Evolutionary conservation across 768 basidiomycete species (phyloP).

Genomic region (Lactarius tabidus): DNA sequence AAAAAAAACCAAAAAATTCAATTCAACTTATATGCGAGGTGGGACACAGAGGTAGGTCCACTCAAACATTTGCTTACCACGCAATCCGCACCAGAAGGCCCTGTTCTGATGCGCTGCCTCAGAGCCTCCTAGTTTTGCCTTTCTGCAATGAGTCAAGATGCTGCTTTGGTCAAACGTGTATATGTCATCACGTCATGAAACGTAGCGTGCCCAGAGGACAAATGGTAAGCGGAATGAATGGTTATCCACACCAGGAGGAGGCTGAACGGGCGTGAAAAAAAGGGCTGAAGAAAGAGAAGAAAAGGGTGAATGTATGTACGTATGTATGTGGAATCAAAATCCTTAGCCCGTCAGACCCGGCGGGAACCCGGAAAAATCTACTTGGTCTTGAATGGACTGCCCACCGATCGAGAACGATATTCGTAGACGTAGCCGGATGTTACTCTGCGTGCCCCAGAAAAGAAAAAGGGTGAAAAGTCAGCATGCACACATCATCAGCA

Average conservation of each 20-base stretch:
- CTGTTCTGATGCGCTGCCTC: neutral
- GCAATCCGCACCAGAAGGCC: too few relatives aligned
- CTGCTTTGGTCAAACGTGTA: conserved; percentile 5
- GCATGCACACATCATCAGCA: neutral
- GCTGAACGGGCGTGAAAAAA: neutral
- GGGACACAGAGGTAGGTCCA: too few relatives aligned
- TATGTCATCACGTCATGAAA: neutral
- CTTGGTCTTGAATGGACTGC: conserved; percentile 79
- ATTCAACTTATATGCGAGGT: too few relatives aligned
- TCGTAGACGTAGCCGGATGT: conserved; percentile 78
- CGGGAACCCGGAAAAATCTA: conserved; percentile 91
- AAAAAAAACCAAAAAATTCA: too few relatives aligned
- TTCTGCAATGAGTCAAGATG: neutral
- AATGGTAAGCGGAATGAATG: neutral
- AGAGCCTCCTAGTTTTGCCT: neutral
- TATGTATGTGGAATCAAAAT: neutral
- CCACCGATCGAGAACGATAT: conserved; percentile 73
- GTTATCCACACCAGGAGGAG: neutral
- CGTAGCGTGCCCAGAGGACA: conserved; percentile 1
- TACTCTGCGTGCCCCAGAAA: conserved; percentile 48
- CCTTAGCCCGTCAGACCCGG: conserved; percentile 54
- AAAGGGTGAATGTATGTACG: neutral
- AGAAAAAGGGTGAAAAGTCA: neutral
- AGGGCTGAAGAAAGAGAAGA: neutral
- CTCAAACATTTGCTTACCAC: too few relatives aligned